A percentile compares a stretch with the other conserved stretches of the same genome.
phyloP scores from a whole-genome alignment of 2,329 filamentous ascomycete species.

The Cercospora sojina region DNA sequence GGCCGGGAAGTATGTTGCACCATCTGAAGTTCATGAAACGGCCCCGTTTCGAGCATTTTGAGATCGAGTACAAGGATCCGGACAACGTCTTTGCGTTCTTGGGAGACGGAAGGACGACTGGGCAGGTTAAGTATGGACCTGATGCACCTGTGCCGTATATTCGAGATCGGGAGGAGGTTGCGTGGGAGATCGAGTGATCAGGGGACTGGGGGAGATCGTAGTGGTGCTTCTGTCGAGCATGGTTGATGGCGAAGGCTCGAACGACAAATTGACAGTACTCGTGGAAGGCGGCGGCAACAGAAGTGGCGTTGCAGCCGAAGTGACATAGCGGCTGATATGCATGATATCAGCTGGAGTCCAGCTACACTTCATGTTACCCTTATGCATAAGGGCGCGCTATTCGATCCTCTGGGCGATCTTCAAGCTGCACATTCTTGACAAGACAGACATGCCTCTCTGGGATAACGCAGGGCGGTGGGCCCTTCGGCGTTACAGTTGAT shows the following conservation, averaged over 20 bases:
- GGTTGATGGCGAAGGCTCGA: no score
- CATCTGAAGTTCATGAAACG: slow-evolving; percentile 35
- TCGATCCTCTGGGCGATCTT: background rate
- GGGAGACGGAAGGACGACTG: slow-evolving; percentile 48
- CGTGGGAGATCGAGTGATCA: slow-evolving; percentile 24
- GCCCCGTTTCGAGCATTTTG: slow-evolving; percentile 50
- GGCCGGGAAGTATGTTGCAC: slow-evolving; percentile 29
- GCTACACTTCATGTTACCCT: background rate
- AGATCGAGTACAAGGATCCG: slow-evolving; percentile 45
- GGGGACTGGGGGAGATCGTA: background rate
- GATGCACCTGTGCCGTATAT: slow-evolving; percentile 26
- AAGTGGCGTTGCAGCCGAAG: no score
- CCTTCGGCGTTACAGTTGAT: background rate
- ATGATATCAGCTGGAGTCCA: background rate
- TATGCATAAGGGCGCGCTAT: background rate
- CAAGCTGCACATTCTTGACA: background rate
- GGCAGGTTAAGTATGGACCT: slow-evolving; percentile 25
- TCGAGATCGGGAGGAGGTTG: slow-evolving; percentile 17
- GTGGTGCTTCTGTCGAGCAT: no score
- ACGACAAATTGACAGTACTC: no score
- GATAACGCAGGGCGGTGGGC: background rate
- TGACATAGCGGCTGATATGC: background rate
- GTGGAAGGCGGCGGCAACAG: no score
- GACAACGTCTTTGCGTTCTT: slow-evolving; percentile 49
- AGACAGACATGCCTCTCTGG: background rate